Conservation (phyloP, 148 eudicot species). For the Heliamphora exappendiculata region DNA sequence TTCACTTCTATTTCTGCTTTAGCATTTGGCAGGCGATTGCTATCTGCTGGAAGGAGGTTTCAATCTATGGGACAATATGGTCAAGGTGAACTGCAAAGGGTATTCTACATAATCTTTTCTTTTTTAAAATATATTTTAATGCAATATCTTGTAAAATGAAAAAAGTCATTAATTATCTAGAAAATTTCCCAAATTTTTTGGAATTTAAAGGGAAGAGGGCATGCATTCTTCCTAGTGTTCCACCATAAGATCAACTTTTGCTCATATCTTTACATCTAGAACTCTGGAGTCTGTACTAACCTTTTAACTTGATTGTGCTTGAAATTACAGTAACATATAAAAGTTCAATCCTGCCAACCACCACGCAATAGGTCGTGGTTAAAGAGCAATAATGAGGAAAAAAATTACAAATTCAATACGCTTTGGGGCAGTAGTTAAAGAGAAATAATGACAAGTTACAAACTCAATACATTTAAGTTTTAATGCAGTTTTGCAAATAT, state of each 20-base stretch:
- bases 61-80: conserved; percentile 92
- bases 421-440: no score
- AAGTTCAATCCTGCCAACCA: no score
- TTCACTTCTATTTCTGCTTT: conserved; percentile 15
- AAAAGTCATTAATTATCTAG: background rate
- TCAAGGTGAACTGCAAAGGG: conserved; percentile 89
- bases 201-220: background rate
- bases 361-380: no score
- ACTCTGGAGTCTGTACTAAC: background rate
- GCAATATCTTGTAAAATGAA: background rate
- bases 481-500: no score
- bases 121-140: background rate
- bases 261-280: background rate
- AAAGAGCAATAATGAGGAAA: no score
- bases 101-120: conserved; percentile 25
- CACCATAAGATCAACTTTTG: background rate
- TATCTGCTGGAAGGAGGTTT: conserved; percentile 86
- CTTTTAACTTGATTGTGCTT: background rate
- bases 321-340: background rate
- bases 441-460: no score
- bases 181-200: background rate
- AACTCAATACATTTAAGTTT: no score
- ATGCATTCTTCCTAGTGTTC: background rate
- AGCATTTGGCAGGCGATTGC: conserved; percentile 88
- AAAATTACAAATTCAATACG: no score